These are phyloP conservation scores for Trichoderma gracile DNA, from an alignment of 2,329 filamentous ascomycete genomes.

Conservation along the genomic window DNA sequence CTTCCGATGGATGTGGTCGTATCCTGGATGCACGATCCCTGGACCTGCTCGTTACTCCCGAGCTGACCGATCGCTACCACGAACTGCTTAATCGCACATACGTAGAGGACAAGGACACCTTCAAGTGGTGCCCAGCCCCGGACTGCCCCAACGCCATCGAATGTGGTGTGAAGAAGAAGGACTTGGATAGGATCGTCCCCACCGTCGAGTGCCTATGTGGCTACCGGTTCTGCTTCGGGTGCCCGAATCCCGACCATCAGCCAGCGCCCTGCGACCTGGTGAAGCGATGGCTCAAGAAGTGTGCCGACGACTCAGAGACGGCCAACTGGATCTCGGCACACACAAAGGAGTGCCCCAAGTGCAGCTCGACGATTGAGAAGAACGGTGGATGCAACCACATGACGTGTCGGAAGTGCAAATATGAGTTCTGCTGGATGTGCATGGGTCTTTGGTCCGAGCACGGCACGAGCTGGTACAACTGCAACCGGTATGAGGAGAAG, in stretches of 20 bases:
- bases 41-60: conserved; percentile 67
- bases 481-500: conserved; percentile 96
- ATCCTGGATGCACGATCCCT: conserved; percentile 91
- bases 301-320: conserved; percentile 95
- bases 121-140: conserved; percentile 98
- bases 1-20: conserved; percentile 79
- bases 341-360: conserved; percentile 96
- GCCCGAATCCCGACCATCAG: conserved; percentile 84
- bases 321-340: conserved; percentile 99
- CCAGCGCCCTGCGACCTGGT: conserved; percentile 89
- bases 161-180: conserved; percentile 83
- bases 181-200: conserved; percentile 80
- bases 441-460: conserved; percentile 99
- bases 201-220: conserved; percentile 85
- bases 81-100: conserved; percentile 89
- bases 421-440: conserved; percentile 99
- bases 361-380: conserved; percentile 97
- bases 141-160: conserved; percentile 93
- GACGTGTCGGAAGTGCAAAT: conserved; percentile 93
- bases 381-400: conserved; percentile 98
- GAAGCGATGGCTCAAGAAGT: conserved; percentile 97
- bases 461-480: conserved; percentile 99
- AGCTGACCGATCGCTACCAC: conserved; percentile 68
- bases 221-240: conserved; percentile 93
- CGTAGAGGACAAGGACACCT: conserved; percentile 91